phyloP scores from a whole-genome alignment of 768 basidiomycete genomes.

The Lentinula lateritia region DNA sequence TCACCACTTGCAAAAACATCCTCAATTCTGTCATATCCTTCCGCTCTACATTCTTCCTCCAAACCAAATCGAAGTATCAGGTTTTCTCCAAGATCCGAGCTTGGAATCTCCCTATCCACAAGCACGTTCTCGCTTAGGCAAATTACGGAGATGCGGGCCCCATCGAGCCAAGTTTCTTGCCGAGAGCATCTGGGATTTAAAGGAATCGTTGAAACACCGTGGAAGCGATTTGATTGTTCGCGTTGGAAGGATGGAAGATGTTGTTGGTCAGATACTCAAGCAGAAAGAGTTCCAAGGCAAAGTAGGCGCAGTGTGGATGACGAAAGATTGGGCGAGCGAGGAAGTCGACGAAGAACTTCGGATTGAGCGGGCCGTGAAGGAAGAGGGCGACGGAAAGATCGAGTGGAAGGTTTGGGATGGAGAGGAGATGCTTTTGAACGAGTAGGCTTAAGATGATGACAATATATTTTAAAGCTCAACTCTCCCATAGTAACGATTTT shows the following conservation, averaged over 20 bases:
- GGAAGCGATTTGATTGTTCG: constrained; percentile 27
- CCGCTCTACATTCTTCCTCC: constrained; percentile 36
- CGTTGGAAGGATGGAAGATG: constrained; percentile 28
- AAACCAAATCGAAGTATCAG: constrained; percentile 26
- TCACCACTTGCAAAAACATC: not conserved
- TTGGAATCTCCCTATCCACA: constrained; percentile 15
- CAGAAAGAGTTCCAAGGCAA: constrained; percentile 12
- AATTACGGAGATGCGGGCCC: constrained; percentile 13
- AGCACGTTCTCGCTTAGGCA: constrained; percentile 15
- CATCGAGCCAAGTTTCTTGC: constrained; percentile 24
- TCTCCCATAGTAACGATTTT: constrained; percentile 15
- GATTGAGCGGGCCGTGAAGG: constrained; percentile 6
- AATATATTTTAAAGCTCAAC: constrained; percentile 15
- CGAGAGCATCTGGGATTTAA: constrained; percentile 26
- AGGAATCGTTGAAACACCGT: constrained; percentile 13
- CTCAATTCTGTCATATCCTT: constrained; percentile 18
- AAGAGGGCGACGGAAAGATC: not conserved
- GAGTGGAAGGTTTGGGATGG: constrained; percentile 7
- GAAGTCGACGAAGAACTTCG: constrained; percentile 25
- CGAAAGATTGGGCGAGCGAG: constrained; percentile 23
- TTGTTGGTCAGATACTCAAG: constrained; percentile 12
- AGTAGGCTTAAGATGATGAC: constrained; percentile 13
- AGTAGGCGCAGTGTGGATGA: constrained; percentile 18
- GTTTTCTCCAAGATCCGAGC: constrained; percentile 15
- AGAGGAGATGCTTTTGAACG: constrained; percentile 19